A percentile compares a stretch with the other conserved stretches of the same genome.
phyloP scores from a whole-genome alignment of 1,284 basidiomycete genomes.

The Sporisorium iseilematis-ciliati region DNA sequence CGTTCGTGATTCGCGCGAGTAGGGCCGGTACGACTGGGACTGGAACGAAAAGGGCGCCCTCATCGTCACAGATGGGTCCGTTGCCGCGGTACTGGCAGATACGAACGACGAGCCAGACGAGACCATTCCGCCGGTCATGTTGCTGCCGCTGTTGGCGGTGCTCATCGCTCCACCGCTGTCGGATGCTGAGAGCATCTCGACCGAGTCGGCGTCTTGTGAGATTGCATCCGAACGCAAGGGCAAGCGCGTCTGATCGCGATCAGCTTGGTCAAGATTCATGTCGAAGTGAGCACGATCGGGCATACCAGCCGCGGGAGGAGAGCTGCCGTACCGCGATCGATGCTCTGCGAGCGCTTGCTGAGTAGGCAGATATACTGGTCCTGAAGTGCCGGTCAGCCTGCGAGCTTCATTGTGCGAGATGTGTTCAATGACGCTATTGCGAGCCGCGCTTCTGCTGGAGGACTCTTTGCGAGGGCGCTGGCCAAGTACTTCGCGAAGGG shows the following conservation, averaged over 20 bases:
- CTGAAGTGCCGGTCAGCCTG: constrained; percentile 20
- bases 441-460: constrained; percentile 12
- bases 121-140: constrained; percentile 6
- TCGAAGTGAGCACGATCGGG: constrained; percentile 19
- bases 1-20: constrained; percentile 22
- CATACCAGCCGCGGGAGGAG: constrained; percentile 14
- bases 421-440: constrained; percentile 41
- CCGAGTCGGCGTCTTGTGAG: constrained; percentile 2
- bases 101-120: constrained; percentile 32
- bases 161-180: constrained; percentile 4
- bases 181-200: constrained; percentile 1
- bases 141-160: constrained; percentile 10
- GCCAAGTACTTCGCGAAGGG: constrained; percentile 31
- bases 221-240: background rate
- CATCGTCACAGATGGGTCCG: constrained; percentile 12
- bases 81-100: constrained; percentile 17
- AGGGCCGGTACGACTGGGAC: constrained; percentile 29
- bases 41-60: constrained; percentile 35
- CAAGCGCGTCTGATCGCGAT: background rate
- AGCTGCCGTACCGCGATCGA: constrained; percentile 18
- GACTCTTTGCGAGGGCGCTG: constrained; percentile 23
- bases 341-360: constrained; percentile 38
- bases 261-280: constrained; percentile 1
- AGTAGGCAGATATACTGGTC: constrained; percentile 27
- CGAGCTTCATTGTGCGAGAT: constrained; percentile 41